Base-by-base conservation (phyloP, 108 stramenopile genomes). In the Schizochytrium sp. region DNA sequence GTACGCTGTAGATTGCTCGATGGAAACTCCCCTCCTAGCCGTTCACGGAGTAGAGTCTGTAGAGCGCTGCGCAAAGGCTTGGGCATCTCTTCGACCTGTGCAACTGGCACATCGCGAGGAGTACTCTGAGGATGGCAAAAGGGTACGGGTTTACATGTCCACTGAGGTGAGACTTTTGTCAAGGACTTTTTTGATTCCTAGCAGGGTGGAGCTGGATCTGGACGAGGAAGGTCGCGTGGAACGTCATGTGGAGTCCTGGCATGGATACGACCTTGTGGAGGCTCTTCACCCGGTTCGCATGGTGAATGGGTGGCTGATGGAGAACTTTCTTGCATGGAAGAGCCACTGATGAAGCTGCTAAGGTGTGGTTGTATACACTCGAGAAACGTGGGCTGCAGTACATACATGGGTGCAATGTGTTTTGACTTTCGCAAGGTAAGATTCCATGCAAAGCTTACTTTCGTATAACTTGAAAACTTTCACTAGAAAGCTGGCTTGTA, bases 101-200 rank as follows among this genome's bases (percentile, higher is more conserved):
- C 64, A 69, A 15, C 64, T 69, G 42, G 64, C 64, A 44, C 64
- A 69, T 44, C 64, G 64, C 64, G 64, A 69, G 15, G 64, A 69
- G 28, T 69, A 13, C 28, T 38, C 64, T 7, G 42, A 2, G 42
- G 64, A 69, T 44, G 64, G 64, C 64, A 15, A 15, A 7, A 15
- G 12, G 10, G 12, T 69, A 38, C 7, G 64, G 19, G 64, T 69
- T 44, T 69, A 44, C 64, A 28, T 69, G 12, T 13, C 64, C 1
- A 69, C 64, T 8, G 64, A 69, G 64, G 15, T 69, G 42, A 44
- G 42, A 8, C 12, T 15, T 44, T 5, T 69, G 12, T 7, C 12
- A 7, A 69, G 64, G 64, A 15, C 64, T 44, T 69, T 69, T 15
- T 7, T 69, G 42, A 69, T 69, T 15, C 64, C 64, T 8, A 69